Percentiles rank a stretch among this genome's conserved stretches.
Evolutionary conservation across 2,329 filamentous ascomycete genomes (phyloP).

Genomic region (Huntiella savannae): DNA sequence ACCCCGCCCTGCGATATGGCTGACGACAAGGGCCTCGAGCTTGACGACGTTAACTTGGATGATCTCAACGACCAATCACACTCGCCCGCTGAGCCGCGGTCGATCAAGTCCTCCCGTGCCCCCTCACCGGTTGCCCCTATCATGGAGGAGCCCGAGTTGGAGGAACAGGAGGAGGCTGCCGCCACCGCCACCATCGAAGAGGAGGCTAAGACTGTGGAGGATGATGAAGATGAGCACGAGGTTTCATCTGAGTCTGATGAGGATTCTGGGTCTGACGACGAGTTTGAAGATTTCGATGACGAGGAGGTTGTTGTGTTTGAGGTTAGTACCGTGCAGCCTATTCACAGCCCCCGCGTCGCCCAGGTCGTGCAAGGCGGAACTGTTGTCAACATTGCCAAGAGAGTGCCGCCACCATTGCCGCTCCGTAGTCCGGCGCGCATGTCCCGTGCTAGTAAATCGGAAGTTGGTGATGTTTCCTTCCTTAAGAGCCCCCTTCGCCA

Average conservation of each 20-base stretch:
- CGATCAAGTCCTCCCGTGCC: too few species aligned
- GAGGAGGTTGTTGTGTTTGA: slow-evolving; percentile 54
- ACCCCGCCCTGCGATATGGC: slow-evolving; percentile 8
- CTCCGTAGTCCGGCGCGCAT: slow-evolving; percentile 52
- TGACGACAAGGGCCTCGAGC: slow-evolving; percentile 6
- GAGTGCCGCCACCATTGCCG: slow-evolving; percentile 59
- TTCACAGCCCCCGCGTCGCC: slow-evolving; percentile 35
- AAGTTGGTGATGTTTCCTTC: slow-evolving; percentile 40
- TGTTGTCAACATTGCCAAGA: slow-evolving; percentile 69
- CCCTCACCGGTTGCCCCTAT: too few species aligned
- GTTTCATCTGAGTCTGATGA: slow-evolving; percentile 17
- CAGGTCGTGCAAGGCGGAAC: slow-evolving; percentile 53
- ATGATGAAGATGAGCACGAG: slow-evolving; percentile 16
- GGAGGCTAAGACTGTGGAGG: neutral
- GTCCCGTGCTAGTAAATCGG: slow-evolving; percentile 30
- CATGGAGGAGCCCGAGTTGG: too few species aligned
- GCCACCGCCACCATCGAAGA: neutral
- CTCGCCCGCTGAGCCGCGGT: too few species aligned
- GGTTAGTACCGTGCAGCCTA: slow-evolving; percentile 31
- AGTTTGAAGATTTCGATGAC: slow-evolving; percentile 29
- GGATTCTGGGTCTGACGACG: slow-evolving; percentile 24
- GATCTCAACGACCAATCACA: neutral
- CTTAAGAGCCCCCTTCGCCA: slow-evolving; percentile 32
- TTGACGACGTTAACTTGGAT: neutral
- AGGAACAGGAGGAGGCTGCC: neutral